Evolutionary conservation across 495 filamentous ascomycete genomes (phyloP).

Genomic region (Aspergillus sclerotioniger): DNA sequence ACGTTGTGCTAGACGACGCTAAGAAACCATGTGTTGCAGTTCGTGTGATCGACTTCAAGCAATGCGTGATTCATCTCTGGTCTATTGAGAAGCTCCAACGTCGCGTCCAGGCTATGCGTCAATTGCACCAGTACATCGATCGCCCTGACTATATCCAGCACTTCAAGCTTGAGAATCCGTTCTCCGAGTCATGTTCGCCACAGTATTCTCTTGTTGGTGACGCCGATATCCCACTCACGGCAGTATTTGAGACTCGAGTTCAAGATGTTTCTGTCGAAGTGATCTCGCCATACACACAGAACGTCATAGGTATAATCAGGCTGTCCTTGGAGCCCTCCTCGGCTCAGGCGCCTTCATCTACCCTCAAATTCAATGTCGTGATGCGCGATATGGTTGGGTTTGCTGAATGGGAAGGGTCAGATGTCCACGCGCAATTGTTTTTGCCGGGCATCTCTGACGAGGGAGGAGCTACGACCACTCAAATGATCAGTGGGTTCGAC

Average conservation of each 20-base stretch:
- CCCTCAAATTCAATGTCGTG: slow-evolving; percentile 96
- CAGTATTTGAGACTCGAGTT: slow-evolving; percentile 91
- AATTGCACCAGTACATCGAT: slow-evolving; percentile 94
- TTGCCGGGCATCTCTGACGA: slow-evolving; percentile 91
- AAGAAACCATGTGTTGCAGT: slow-evolving; percentile 89
- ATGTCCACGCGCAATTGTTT: slow-evolving; percentile 95
- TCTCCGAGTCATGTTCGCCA: slow-evolving; percentile 83
- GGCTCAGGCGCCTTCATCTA: slow-evolving; percentile 86
- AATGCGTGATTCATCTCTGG: slow-evolving; percentile 87
- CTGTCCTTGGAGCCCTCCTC: slow-evolving; percentile 91
- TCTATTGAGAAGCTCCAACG: slow-evolving; percentile 88
- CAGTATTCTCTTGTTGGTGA: slow-evolving; percentile 92
- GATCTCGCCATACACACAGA: slow-evolving; percentile 85
- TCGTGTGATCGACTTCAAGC: slow-evolving; percentile 87
- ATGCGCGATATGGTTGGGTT: slow-evolving; percentile 98
- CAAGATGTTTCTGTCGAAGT: slow-evolving; percentile 93
- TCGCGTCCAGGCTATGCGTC: slow-evolving; percentile 85
- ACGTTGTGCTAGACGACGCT: slow-evolving; percentile 74
- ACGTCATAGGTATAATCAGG: slow-evolving; percentile 83
- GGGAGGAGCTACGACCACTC: slow-evolving; percentile 87
- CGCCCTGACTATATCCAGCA: slow-evolving; percentile 87
- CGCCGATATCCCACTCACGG: slow-evolving; percentile 86
- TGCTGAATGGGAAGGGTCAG: slow-evolving; percentile 90
- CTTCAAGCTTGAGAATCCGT: slow-evolving; percentile 64
- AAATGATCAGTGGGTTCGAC: slow-evolving; percentile 92